Evolutionary conservation across 768 basidiomycete genomes (phyloP).

Genomic region (Hebeloma cylindrosporum): DNA sequence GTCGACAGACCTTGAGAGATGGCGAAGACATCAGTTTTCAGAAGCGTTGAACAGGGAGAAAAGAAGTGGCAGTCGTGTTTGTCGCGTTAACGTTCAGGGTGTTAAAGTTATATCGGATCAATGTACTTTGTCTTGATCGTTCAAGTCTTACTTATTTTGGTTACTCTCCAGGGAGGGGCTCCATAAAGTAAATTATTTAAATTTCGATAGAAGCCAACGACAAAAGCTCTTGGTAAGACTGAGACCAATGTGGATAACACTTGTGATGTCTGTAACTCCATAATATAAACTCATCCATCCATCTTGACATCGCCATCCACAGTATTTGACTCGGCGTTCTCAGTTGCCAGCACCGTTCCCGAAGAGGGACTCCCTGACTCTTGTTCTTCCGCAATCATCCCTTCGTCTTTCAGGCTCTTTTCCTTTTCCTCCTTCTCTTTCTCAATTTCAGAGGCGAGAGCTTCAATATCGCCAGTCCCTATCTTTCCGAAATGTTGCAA

Average conservation of each 20-base stretch:
- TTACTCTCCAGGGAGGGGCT: too few relatives aligned
- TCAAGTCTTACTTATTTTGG: too few relatives aligned
- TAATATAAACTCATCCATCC: slow-evolving; percentile 33
- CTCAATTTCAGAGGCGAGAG: slow-evolving; percentile 51
- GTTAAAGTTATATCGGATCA: slow-evolving; percentile 25
- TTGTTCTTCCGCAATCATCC: slow-evolving; percentile 29
- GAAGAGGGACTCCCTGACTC: slow-evolving; percentile 34
- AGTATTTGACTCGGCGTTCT: slow-evolving; percentile 24
- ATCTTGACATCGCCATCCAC: slow-evolving; percentile 51
- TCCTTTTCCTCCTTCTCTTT: slow-evolving; percentile 43
- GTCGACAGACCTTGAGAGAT: slow-evolving; percentile 49
- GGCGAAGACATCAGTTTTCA: slow-evolving; percentile 20
- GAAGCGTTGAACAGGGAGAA: slow-evolving; percentile 7
- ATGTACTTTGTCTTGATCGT: slow-evolving; percentile 11
- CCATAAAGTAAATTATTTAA: too few relatives aligned
- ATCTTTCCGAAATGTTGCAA: slow-evolving; percentile 81
- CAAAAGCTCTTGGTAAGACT: too few relatives aligned
- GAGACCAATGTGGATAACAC: too few relatives aligned
- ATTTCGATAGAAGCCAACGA: too few relatives aligned
- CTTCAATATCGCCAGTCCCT: slow-evolving; percentile 70
- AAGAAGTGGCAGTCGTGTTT: slow-evolving; percentile 8
- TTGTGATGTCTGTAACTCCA: not conserved
- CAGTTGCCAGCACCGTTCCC: slow-evolving; percentile 19
- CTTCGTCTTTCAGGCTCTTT: slow-evolving; percentile 39
- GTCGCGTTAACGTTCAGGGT: slow-evolving; percentile 6